phyloP scores from a whole-genome alignment of 73 alveolate genomes.

The Paramecium octaurelia region DNA sequence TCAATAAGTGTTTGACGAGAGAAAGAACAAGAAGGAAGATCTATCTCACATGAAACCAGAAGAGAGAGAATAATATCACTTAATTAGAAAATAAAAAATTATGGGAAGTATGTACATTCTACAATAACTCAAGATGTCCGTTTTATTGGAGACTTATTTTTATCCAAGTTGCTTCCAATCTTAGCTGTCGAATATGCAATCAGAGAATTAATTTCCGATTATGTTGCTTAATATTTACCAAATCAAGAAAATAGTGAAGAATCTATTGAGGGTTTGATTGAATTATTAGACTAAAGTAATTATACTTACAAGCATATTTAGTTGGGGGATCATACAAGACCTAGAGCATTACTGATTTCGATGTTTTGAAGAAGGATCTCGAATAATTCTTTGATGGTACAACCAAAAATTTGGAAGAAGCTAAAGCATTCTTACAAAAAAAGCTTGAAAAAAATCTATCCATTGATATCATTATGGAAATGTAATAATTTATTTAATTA shows the following conservation, averaged over 20 bases:
- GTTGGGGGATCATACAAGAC: background rate
- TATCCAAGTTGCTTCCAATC: background rate
- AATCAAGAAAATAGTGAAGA: conserved; percentile 11
- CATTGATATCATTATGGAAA: background rate
- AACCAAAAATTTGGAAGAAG: background rate
- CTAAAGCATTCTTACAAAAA: background rate
- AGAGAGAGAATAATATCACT: background rate
- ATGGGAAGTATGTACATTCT: background rate
- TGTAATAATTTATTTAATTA: background rate
- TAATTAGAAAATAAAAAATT: background rate
- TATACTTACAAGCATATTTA: background rate
- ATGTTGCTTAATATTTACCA: background rate
- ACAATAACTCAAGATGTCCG: background rate
- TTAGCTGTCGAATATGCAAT: background rate
- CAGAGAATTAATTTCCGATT: background rate
- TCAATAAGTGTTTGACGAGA: background rate
- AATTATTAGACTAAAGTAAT: conserved; percentile 10
- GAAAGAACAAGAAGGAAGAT: conserved; percentile 4
- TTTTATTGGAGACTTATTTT: conserved; percentile 14
- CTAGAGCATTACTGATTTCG: background rate
- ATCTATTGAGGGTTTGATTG: background rate
- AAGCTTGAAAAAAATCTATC: background rate
- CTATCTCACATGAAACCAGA: background rate
- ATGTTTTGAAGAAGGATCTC: background rate
- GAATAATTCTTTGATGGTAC: background rate